Evolutionary conservation across 2,329 filamentous ascomycete species (phyloP), one percentile per base, ranked within the genome.

Genomic region (Aspergillus novofumigatus): DNA sequence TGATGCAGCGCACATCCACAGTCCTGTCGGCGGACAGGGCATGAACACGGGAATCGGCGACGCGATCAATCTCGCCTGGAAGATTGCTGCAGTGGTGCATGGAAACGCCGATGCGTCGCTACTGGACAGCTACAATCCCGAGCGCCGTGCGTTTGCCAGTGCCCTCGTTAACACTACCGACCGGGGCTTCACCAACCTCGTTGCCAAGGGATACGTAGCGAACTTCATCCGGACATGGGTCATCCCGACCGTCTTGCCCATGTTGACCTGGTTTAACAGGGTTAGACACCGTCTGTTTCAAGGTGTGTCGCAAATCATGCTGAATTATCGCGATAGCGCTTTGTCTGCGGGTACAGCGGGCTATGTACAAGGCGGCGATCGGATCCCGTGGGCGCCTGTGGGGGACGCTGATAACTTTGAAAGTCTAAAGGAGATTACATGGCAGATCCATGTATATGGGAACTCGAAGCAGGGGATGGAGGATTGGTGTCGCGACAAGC

Each of bases 21-120:
- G 75, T 41, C 81, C 81, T 0, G 78, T 79, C 0, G 83, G 81
- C 2, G 83, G 81, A 0, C 82, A 84, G 63, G 83, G 83, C 1
- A 81, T 85, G 79, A 85, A 85, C 63, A 80, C 80, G 0, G 81
- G 82, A 0, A 75, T 85, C 21, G 78, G 80, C 25, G 82, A 84
- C 55, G 77, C 80, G 0, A 72, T 80, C 29, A 84, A 84, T 55
- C 70, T 85, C 0, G 78, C 77, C 23, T 84, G 82, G 81, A 84
- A 84, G 61, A 70, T 85, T 2, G 75, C 78, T 0, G 70, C 76
- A 1, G 79, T 78, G 3, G 65, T 81, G 1, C 71, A 72, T n/a
- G 68, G 74, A 6, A 58, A 70, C 2, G 74, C 72, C 1, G 68
- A 67, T 10, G 66, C 76, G 9, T 61, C 69, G 0, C 69, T 84